These are phyloP conservation scores for Parastagonospora nodorum DNA, from an alignment of 2,329 filamentous ascomycete species.

Conservation along the genomic window DNA sequence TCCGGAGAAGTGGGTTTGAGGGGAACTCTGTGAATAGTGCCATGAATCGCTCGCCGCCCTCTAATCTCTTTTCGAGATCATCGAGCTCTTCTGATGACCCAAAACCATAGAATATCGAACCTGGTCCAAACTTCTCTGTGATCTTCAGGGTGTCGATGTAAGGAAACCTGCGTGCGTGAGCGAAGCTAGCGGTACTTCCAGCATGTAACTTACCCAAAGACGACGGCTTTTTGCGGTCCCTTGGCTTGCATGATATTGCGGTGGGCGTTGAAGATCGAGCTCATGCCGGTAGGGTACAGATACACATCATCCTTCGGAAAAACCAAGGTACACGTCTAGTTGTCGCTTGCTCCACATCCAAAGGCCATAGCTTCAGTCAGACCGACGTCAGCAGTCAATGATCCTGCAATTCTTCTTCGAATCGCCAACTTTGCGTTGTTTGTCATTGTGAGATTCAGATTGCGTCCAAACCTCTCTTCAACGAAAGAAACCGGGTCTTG, in stretches of 20 bases:
- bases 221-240: conserved; percentile 75
- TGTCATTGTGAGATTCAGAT: conserved; percentile 79
- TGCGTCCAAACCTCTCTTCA: conserved; percentile 92
- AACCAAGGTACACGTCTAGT: conserved; percentile 58
- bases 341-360: conserved; percentile 50
- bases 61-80: conserved; percentile 75
- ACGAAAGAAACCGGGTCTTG: conserved; percentile 80
- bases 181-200: not conserved
- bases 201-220: conserved; percentile 66
- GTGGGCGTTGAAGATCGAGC: conserved; percentile 89
- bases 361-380: conserved; percentile 62
- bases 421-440: conserved; percentile 85
- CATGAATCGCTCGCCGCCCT: conserved; percentile 75
- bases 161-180: conserved; percentile 65
- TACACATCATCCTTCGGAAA: conserved; percentile 90
- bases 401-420: conserved; percentile 83
- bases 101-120: conserved; percentile 84
- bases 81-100: conserved; percentile 79
- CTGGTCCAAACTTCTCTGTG: conserved; percentile 89
- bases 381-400: conserved; percentile 74
- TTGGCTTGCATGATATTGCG: conserved; percentile 70
- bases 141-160: conserved; percentile 98
- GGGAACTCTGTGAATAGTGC: conserved; percentile 95
- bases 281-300: conserved; percentile 90
- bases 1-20: conserved; percentile 84